A percentile compares a stretch with the other conserved stretches of the same genome.
Conservation (phyloP, 345 rosid species). For the Triadica sebifera region DNA sequence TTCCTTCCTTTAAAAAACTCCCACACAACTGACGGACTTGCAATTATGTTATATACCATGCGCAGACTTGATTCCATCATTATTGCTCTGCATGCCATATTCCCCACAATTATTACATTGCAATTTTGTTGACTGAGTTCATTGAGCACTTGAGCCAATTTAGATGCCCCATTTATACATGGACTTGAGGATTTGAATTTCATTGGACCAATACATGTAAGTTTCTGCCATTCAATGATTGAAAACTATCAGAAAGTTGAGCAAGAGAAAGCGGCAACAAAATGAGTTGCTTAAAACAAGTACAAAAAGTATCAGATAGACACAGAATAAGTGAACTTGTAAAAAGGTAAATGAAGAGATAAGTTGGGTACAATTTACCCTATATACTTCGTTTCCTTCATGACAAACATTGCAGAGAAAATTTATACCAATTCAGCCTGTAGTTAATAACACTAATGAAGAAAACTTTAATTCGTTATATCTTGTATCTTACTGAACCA, state of each 20-base stretch:
- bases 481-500: not conserved
- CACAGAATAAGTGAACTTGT: not conserved
- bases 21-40: conserved; percentile 57
- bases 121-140: conserved; percentile 35
- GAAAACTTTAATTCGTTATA: not conserved
- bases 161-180: conserved; percentile 34
- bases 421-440: not conserved
- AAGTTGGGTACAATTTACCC: not conserved
- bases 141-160: conserved; percentile 40
- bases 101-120: conserved; percentile 50
- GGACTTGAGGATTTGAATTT: conserved; percentile 39
- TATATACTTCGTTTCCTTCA: not conserved
- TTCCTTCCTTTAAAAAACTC: conserved; percentile 60
- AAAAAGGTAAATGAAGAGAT: not conserved
- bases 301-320: not conserved
- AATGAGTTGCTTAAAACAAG: conserved; percentile 1
- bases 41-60: conserved; percentile 31
- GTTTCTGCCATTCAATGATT: conserved; percentile 38
- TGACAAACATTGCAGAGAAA: not conserved
- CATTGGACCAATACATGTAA: conserved; percentile 61
- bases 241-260: conserved; percentile 16
- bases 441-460: not conserved
- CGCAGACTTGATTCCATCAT: conserved; percentile 27
- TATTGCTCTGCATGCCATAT: conserved; percentile 39
- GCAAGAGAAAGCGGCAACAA: conserved; percentile 12